These are phyloP conservation scores for Amylocarpus encephaloides DNA, from an alignment of 2,329 filamentous ascomycete species.

Conservation along the genomic window DNA sequence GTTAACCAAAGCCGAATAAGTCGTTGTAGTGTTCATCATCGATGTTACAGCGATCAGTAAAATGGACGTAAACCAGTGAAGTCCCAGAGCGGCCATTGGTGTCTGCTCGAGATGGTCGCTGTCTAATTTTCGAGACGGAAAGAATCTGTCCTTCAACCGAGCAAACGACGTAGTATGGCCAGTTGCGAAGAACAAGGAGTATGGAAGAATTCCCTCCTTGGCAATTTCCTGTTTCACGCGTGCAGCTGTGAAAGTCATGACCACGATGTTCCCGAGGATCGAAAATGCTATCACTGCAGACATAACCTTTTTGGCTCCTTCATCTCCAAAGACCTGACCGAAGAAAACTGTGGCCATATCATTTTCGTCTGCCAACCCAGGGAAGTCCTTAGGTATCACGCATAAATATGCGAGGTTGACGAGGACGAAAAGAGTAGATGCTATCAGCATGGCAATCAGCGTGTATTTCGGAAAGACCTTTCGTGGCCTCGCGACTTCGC, in stretches of 20 bases:
- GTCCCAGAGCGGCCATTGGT: slow-evolving; percentile 5
- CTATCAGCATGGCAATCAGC: slow-evolving; percentile 31
- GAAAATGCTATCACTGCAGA: slow-evolving; percentile 46
- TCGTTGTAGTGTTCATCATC: slow-evolving; percentile 5
- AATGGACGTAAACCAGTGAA: slow-evolving; percentile 8
- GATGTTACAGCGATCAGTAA: slow-evolving; percentile 7
- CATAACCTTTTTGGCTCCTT: slow-evolving; percentile 29
- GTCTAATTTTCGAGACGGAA: background rate
- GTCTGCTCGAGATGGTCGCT: slow-evolving; percentile 4
- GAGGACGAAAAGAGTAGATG: slow-evolving; percentile 34
- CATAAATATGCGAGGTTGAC: slow-evolving; percentile 41
- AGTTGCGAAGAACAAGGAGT: slow-evolving; percentile 40
- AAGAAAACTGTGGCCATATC: slow-evolving; percentile 16
- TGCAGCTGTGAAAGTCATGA: slow-evolving; percentile 49
- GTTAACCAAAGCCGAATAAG: slow-evolving; percentile 6
- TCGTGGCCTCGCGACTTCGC: slow-evolving; percentile 36
- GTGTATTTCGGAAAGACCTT: slow-evolving; percentile 33
- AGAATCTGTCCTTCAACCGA: background rate
- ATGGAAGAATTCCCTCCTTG: slow-evolving; percentile 49
- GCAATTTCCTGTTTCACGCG: slow-evolving; percentile 54
- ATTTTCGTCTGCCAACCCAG: background rate
- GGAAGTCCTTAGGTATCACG: slow-evolving; percentile 25
- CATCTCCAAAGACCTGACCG: slow-evolving; percentile 21
- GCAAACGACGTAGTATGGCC: background rate
- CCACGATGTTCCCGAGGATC: slow-evolving; percentile 50